Conservation (phyloP, 163 green algal species). For the Chlorella variabilis region DNA sequence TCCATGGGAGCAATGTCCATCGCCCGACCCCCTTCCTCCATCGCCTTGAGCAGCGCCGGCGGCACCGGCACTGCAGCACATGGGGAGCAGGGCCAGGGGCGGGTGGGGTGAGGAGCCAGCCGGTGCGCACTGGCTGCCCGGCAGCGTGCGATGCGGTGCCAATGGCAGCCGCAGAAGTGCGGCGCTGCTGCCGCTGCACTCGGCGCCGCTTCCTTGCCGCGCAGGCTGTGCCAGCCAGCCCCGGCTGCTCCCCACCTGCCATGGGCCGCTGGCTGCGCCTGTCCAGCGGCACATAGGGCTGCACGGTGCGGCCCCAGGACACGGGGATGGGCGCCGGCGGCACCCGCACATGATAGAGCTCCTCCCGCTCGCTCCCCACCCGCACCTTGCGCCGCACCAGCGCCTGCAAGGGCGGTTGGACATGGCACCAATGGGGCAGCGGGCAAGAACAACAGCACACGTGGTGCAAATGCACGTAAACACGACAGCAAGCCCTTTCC, state of each 20-base stretch:
- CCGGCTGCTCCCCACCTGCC: constrained; percentile 18
- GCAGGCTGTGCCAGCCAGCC: neutral
- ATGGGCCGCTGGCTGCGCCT: constrained; percentile 8
- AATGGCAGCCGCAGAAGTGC: too few relatives aligned
- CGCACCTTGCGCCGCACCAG: constrained; percentile 47
- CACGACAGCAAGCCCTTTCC: too few relatives aligned
- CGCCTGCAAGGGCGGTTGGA: constrained; percentile 34
- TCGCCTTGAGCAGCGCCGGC: constrained; percentile 17
- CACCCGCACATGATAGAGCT: constrained; percentile 64
- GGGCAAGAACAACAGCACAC: too few relatives aligned
- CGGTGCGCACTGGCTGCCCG: neutral
- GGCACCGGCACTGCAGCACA: constrained; percentile 29
- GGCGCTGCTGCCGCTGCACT: too few relatives aligned
- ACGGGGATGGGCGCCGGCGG: constrained; percentile 75
- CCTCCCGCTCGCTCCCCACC: constrained; percentile 39
- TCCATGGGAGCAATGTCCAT: constrained; percentile 17
- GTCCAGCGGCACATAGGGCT: constrained; percentile 65
- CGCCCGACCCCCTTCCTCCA: neutral
- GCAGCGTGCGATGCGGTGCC: neutral
- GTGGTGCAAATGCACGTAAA: too few relatives aligned
- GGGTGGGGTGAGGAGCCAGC: neutral
- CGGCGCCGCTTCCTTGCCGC: too few relatives aligned
- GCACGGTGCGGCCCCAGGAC: constrained; percentile 82
- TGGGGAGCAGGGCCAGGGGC: neutral
- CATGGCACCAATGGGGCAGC: neutral